Evolutionary conservation across 257 asterid species (phyloP).

Genomic region (Eucommia ulmoides): DNA sequence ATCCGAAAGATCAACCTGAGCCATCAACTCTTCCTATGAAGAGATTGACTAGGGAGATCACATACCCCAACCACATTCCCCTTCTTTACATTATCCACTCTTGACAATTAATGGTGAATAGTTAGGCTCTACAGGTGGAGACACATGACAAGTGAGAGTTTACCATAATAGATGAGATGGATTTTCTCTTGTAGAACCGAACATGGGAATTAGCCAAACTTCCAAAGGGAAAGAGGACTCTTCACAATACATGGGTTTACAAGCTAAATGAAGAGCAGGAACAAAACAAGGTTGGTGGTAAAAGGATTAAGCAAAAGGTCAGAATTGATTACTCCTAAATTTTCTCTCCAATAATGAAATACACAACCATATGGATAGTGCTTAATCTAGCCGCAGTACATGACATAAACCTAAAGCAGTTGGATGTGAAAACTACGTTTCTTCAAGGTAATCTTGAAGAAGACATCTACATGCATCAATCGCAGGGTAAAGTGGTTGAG

Average conservation of each 20-base stretch:
- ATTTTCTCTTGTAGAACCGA: not conserved
- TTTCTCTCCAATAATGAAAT: not conserved
- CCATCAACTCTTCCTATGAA: not conserved
- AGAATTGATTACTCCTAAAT: not conserved
- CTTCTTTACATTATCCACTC: not conserved
- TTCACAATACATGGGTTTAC: conserved; percentile 1
- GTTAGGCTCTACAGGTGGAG: not conserved
- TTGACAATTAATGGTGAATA: not conserved
- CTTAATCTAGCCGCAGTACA: not conserved
- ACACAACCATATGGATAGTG: not conserved
- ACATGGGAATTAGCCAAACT: not conserved
- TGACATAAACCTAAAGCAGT: not conserved
- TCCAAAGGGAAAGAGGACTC: not conserved
- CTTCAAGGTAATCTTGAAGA: not conserved
- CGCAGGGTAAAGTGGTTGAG: not conserved
- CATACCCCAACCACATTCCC: not conserved
- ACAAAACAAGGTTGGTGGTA: not conserved
- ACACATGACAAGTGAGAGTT: conserved; percentile 1
- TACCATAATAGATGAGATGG: conserved; percentile 6
- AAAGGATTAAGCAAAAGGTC: not conserved
- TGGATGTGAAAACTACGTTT: conserved; percentile 3
- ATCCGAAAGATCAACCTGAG: not conserved
- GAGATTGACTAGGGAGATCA: not conserved
- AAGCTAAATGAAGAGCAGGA: not conserved
- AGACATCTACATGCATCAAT: conserved; percentile 2